Evolutionary conservation across 2,329 filamentous ascomycete genomes (phyloP).

Genomic region (Fusarium sp.): DNA sequence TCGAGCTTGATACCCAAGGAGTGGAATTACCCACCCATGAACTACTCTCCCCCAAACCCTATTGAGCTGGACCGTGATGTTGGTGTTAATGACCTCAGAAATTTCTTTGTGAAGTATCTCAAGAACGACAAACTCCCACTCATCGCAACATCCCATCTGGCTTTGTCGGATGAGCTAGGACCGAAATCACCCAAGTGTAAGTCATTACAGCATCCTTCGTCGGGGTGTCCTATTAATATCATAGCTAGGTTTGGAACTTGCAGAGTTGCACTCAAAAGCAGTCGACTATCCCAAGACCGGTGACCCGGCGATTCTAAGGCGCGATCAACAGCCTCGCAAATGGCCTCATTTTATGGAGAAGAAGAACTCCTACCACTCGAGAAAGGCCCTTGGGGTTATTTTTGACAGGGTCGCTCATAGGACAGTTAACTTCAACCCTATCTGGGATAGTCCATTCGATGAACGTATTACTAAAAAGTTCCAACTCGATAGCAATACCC

Average conservation of each 20-base stretch:
- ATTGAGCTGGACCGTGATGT: slow-evolving; percentile 70
- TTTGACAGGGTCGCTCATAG: slow-evolving; percentile 76
- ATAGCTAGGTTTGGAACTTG: slow-evolving; percentile 71
- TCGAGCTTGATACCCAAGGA: slow-evolving; percentile 73
- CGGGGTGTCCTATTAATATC: slow-evolving; percentile 2
- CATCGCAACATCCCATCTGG: slow-evolving; percentile 87
- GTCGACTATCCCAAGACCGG: slow-evolving; percentile 97
- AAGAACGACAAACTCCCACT: slow-evolving; percentile 84
- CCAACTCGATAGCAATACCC: slow-evolving; percentile 62
- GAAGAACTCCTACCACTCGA: slow-evolving; percentile 71
- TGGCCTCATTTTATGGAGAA: slow-evolving; percentile 95
- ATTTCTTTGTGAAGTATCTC: slow-evolving; percentile 93
- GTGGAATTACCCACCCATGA: slow-evolving; percentile 83
- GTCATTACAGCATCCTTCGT: slow-evolving; percentile 40
- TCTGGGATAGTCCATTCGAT: slow-evolving; percentile 81
- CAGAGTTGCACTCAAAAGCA: slow-evolving; percentile 85
- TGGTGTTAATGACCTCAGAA: slow-evolving; percentile 76
- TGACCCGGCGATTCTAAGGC: slow-evolving; percentile 75
- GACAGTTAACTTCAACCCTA: slow-evolving; percentile 75
- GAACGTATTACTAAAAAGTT: slow-evolving; percentile 75
- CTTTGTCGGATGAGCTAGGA: slow-evolving; percentile 76
- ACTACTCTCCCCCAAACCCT: slow-evolving; percentile 72
- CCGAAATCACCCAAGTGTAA: slow-evolving; percentile 76
- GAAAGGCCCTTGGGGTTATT: slow-evolving; percentile 79
- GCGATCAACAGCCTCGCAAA: slow-evolving; percentile 66